phyloP scores from a whole-genome alignment of 441 rosid genomes.

The Capsella rubella region DNA sequence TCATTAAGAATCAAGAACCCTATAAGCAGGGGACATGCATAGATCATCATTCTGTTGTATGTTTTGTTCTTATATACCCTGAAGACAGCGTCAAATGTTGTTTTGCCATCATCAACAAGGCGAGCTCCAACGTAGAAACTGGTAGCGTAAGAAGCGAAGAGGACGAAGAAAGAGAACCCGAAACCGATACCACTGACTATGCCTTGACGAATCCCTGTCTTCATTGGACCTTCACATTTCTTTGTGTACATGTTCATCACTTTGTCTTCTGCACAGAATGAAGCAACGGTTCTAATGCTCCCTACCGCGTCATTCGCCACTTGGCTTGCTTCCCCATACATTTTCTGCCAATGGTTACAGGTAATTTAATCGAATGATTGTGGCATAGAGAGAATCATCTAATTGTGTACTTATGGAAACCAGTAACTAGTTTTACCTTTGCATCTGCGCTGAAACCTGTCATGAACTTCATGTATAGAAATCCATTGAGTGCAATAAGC shows the following conservation, averaged over 20 bases:
- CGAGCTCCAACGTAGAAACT: slow-evolving; percentile 58
- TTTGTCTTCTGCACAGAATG: slow-evolving; percentile 65
- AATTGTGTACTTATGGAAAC: neutral
- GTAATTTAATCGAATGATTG: neutral
- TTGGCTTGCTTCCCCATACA: slow-evolving; percentile 64
- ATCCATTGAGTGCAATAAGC: slow-evolving; percentile 49
- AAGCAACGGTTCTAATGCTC: slow-evolving; percentile 63
- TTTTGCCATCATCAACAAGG: slow-evolving; percentile 52
- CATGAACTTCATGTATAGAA: slow-evolving; percentile 49
- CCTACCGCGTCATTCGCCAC: slow-evolving; percentile 65
- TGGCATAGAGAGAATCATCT: neutral
- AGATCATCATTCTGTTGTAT: neutral
- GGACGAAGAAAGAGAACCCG: slow-evolving; percentile 53
- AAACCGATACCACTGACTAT: slow-evolving; percentile 55
- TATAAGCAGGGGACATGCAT: neutral
- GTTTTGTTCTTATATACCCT: slow-evolving; percentile 40
- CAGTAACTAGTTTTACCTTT: slow-evolving; percentile 44
- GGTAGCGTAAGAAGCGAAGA: slow-evolving; percentile 50
- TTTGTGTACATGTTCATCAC: slow-evolving; percentile 54
- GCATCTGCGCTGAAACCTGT: slow-evolving; percentile 60
- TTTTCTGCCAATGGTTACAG: slow-evolving; percentile 47
- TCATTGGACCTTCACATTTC: slow-evolving; percentile 59
- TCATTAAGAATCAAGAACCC: neutral
- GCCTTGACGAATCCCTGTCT: slow-evolving; percentile 58
- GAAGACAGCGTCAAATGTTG: slow-evolving; percentile 51